A percentile compares a stretch with the other conserved stretches of the same genome.
These are phyloP conservation scores for Capronia americana DNA, from an alignment of 2,329 filamentous ascomycete genomes.

Conservation along the genomic window DNA sequence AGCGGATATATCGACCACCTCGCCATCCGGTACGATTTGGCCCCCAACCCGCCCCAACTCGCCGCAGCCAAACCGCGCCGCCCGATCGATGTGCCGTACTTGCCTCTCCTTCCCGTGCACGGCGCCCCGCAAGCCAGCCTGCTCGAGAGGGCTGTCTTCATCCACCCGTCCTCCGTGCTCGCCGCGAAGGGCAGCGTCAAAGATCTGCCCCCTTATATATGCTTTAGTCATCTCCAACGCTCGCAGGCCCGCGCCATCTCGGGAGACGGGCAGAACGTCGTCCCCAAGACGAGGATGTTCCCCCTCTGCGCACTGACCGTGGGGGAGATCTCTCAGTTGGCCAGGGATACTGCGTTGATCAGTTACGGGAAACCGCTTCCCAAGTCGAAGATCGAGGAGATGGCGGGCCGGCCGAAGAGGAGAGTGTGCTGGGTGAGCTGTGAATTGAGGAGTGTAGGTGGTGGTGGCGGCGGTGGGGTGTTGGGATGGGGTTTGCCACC, in stretches of 20 bases:
- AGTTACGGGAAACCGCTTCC: constrained; percentile 90
- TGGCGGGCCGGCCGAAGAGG: constrained; percentile 54
- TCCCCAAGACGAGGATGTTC: constrained; percentile 82
- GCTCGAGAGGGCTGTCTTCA: constrained; percentile 73
- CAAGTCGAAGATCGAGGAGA: constrained; percentile 73
- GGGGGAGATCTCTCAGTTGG: constrained; percentile 76
- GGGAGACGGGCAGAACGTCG: constrained; percentile 56
- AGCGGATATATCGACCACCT: constrained; percentile 94
- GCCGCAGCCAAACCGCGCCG: constrained; percentile 72
- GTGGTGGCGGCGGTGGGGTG: constrained; percentile 56
- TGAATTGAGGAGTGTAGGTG: constrained; percentile 67
- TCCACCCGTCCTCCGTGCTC: constrained; percentile 85
- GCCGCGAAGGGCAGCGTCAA: constrained; percentile 71
- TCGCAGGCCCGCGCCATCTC: constrained; percentile 61
- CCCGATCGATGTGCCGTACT: constrained; percentile 91
- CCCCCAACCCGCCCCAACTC: constrained; percentile 74
- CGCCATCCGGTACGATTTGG: constrained; percentile 87
- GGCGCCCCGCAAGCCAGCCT: constrained; percentile 52
- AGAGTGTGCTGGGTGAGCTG: constrained; percentile 86
- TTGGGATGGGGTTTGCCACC: constrained; percentile 84
- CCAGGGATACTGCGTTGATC: constrained; percentile 83
- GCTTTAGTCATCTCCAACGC: constrained; percentile 86
- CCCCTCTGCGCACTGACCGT: constrained; percentile 80
- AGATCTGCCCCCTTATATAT: constrained; percentile 83
- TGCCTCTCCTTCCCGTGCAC: constrained; percentile 74